Base-by-base conservation (phyloP, 805 yeast species). In the Lachancea cidri region DNA sequence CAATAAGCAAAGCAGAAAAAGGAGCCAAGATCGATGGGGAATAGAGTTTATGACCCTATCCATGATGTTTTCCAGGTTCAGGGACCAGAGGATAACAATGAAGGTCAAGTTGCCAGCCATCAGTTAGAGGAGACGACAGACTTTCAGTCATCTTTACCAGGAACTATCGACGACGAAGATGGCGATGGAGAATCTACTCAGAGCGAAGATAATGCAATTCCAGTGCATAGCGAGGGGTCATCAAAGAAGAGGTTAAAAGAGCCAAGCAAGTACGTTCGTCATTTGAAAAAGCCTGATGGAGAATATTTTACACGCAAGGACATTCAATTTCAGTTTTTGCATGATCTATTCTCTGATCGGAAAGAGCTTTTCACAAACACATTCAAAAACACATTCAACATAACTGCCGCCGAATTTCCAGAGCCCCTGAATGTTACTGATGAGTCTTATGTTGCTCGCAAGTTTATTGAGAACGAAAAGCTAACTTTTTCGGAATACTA, bases 241-340 rank as follows among this genome's bases (percentile, higher is more conserved):
- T 38, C 30, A 29, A 52, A 38, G 35, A 44, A 48, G 41, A 53
- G 44, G 36, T 38, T 44, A 41, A 47, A 51, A 35, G 58, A 53
- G 32, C 54, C 55, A 8, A 53, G 57, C 36, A 49, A 51, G 38
- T 54, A 53, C 33, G 44, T 47, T 30, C 50, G 85, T 34, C 88
- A 82, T 60, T 62, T 91, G 52, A 91, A 91, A 63, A 91, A 89
- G 57, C 72, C 79, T 15, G 98, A 91, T 56, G 96, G 98, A 4
- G 94, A 85, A 54, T 95, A 95, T 16, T 79, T 89, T 44, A 85
- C 93, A 83, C 72, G 98, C 36, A 73, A 67, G 41, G 98, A 91
- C 54, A 82, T 91, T 42, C 96, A 88, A 61, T 84, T 80, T 61
- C 88, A 83, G 49, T 86, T 89, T 50, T 65, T 91, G 41, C 66